Evolutionary conservation across 192 early-diverging fungal genomes (phyloP).

Genomic region (Umbelopsis sp.): DNA sequence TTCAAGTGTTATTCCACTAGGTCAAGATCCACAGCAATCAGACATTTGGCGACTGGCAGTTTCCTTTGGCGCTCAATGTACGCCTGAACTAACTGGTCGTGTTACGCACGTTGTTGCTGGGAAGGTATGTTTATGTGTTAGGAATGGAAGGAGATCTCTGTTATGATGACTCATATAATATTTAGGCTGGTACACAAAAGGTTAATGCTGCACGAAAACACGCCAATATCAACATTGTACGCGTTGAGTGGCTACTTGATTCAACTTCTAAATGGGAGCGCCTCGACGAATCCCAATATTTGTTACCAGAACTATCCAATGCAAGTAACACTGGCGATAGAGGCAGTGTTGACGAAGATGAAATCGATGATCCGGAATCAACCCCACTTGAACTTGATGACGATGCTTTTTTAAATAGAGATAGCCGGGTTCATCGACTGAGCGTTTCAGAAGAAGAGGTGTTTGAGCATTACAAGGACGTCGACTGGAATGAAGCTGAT

Average conservation of each 20-base stretch:
- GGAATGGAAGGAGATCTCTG: neutral
- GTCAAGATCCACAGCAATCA: conserved; percentile 57
- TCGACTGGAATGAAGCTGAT: conserved; percentile 46
- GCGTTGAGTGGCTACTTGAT: conserved; percentile 69
- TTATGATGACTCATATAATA: neutral
- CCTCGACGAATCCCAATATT: conserved; percentile 68
- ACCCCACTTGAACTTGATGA: conserved; percentile 28
- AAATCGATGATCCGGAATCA: conserved; percentile 44
- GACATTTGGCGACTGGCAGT: conserved; percentile 83
- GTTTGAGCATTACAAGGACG: conserved; percentile 41
- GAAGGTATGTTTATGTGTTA: conserved; percentile 52
- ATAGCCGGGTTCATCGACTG: conserved; percentile 28
- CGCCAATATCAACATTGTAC: conserved; percentile 50
- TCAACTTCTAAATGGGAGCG: conserved; percentile 71
- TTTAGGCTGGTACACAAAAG: conserved; percentile 72
- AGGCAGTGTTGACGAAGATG: conserved; percentile 36
- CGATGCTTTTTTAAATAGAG: conserved; percentile 20
- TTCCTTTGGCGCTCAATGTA: conserved; percentile 84
- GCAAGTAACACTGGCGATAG: conserved; percentile 18
- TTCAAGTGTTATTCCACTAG: conserved; percentile 77
- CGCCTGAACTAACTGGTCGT: conserved; percentile 50
- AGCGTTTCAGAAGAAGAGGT: conserved; percentile 33
- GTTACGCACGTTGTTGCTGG: conserved; percentile 91
- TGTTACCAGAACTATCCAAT: conserved; percentile 35
- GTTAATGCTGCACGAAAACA: conserved; percentile 62